Evolutionary conservation across 2,329 filamentous ascomycete species (phyloP), one percentile per base, ranked within the genome.

Genomic region (Arthrobotrys entomopaga): DNA sequence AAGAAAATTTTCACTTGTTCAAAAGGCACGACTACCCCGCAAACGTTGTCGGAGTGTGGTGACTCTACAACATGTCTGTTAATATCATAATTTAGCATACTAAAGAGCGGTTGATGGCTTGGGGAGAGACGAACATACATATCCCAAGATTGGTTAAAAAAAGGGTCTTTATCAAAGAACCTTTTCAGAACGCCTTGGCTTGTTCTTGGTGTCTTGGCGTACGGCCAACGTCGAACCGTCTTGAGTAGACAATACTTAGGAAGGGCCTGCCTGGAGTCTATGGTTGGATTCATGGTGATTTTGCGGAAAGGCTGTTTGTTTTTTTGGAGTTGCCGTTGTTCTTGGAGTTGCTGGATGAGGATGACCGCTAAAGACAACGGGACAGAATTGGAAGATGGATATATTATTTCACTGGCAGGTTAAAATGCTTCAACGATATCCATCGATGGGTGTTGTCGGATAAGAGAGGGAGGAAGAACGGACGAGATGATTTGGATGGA

Each of bases 131-230:
- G 16, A 19, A 73, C 72, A 7, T 50, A 78, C 77, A 79, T 67
- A 40, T 78, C 77, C 77, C 77, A 79, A 13, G 59, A 48, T 24
- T 63, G 71, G 34, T 74, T 61, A 63, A 77, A 77, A 63, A 79
- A 77, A 3, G 75, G 77, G 16, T 74, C 60, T 16, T 70, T 74
- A 57, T 78, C 78, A 59, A 79, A 79, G 63, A 77, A 78, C 10
- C 76, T 70, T 40, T 71, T 72, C 46, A 79, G 50, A 50, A 77
- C 76, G 42, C 75, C 69, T 34, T 77, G 77, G 40, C 77, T 75
- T 6, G 77, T 74, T 43, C 65, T 77, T n/a, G 76, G 34, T 15
- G 69, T 72, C 40, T 67, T 75, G 53, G 43, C 76, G 29, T 78
- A 77, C 8, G 76, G 77, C 76, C 77, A 78, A n/a, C 70, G 65